phyloP scores from a whole-genome alignment of 352 stramenopile genomes.

The Phytopythium delawarense region DNA sequence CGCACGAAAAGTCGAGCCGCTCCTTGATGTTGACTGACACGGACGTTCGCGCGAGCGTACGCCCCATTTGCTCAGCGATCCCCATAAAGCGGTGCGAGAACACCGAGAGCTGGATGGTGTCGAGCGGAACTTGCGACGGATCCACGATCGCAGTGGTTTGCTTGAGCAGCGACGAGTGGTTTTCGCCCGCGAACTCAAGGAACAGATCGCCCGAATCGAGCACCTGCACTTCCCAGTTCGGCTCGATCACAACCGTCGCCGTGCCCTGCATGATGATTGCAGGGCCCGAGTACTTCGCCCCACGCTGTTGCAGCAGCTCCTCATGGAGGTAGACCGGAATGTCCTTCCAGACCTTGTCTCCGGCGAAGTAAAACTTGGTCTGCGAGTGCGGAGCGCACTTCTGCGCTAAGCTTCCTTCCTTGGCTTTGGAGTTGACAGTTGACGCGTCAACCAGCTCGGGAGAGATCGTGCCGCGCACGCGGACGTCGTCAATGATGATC shows the following conservation, averaged over 20 bases:
- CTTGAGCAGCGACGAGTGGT: constrained; percentile 10
- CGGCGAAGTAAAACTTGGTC: constrained; percentile 78
- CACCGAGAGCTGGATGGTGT: constrained; percentile 96
- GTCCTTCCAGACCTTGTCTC: constrained; percentile 70
- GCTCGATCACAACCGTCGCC: constrained; percentile 97
- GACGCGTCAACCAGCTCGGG: constrained; percentile 51
- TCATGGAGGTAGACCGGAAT: constrained; percentile 94
- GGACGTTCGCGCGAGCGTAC: constrained; percentile 94
- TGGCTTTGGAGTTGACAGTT: neutral
- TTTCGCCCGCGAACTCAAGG: constrained; percentile 57
- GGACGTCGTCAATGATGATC: constrained; percentile 97
- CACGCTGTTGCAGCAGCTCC: constrained; percentile 73
- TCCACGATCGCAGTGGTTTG: constrained; percentile 14
- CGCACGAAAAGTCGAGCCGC: constrained; percentile 98
- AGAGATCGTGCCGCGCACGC: constrained; percentile 93
- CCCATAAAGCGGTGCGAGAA: constrained; percentile 99
- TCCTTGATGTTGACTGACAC: constrained; percentile 99
- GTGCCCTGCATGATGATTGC: constrained; percentile 98
- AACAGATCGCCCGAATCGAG: constrained; percentile 94
- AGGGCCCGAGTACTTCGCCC: constrained; percentile 79
- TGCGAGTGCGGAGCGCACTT: constrained; percentile 47
- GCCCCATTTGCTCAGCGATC: constrained; percentile 99
- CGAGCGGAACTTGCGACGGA: constrained; percentile 46
- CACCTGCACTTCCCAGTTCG: constrained; percentile 92
- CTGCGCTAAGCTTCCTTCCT: constrained; percentile 9